Evolutionary conservation across 176 grass and related monocot genomes (phyloP).

Genomic region (Ensete ventricosum): DNA sequence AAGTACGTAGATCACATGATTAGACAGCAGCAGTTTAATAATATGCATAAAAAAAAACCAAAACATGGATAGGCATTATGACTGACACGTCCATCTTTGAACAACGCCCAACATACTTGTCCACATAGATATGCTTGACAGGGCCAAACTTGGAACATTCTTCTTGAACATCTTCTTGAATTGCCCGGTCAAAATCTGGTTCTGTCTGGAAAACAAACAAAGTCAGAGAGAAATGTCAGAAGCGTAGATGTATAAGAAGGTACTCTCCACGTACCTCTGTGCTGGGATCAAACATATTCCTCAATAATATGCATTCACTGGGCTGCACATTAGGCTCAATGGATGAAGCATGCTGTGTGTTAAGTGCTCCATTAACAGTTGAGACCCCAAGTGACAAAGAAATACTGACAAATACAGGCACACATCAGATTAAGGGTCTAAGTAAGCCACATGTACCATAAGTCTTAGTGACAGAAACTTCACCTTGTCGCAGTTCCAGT

Average conservation of each 20-base stretch:
- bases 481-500: conserved; percentile 4
- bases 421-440: background rate
- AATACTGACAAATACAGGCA: background rate
- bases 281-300: conserved; percentile 14
- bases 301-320: conserved; percentile 13
- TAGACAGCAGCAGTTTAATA: no score
- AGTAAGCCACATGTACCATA: background rate
- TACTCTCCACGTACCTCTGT: background rate
- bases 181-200: conserved; percentile 12
- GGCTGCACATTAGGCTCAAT: background rate
- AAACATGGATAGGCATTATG: no score
- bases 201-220: background rate
- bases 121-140: conserved; percentile 6
- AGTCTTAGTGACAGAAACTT: background rate
- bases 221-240: background rate
- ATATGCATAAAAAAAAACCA: no score
- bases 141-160: conserved; percentile 12
- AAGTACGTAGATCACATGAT: no score
- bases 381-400: conserved; percentile 2
- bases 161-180: conserved; percentile 9
- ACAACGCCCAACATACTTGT: conserved; percentile 1
- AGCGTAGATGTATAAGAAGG: background rate
- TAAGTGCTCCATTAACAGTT: conserved; percentile 1
- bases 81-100: background rate
- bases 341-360: background rate